These are phyloP conservation scores for Xylaria curta DNA, from an alignment of 495 filamentous ascomycete species.

Conservation along the genomic window DNA sequence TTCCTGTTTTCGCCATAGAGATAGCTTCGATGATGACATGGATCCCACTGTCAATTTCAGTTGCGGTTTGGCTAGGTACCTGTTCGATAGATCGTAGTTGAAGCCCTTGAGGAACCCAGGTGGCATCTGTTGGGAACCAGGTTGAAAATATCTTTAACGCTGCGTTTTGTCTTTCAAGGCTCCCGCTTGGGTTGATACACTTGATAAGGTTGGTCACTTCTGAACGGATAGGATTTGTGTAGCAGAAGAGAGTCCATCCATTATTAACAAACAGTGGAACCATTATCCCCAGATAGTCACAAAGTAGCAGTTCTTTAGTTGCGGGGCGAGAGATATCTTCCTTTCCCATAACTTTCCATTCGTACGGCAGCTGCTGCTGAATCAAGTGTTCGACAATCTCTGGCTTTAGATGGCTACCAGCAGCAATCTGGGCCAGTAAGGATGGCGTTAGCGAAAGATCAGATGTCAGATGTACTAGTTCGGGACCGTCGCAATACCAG, in stretches of 20 bases:
- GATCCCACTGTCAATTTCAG: conserved; percentile 16
- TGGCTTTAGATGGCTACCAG: background rate
- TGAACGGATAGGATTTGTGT: background rate
- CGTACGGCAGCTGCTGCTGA: background rate
- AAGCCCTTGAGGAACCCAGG: background rate
- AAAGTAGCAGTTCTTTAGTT: background rate
- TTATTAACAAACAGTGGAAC: conserved; percentile 4
- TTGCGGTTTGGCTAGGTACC: background rate
- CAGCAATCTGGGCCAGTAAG: background rate
- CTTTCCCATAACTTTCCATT: conserved; percentile 1
- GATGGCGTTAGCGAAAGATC: background rate
- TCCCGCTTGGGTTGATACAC: background rate
- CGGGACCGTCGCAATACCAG: background rate
- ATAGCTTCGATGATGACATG: conserved; percentile 26
- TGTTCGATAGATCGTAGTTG: background rate
- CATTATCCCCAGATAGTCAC: background rate
- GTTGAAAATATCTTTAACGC: background rate
- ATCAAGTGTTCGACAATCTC: background rate
- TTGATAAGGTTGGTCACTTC: background rate
- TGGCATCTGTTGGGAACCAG: background rate
- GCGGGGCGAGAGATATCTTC: background rate
- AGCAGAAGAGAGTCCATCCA: background rate
- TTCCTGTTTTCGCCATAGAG: conserved; percentile 21
- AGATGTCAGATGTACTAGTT: background rate
- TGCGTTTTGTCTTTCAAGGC: background rate